Percentiles rank a stretch among this genome's conserved stretches.
Conservation (phyloP, 192 early-diverging fungal genomes). For the Pilobolus umbonatus region DNA sequence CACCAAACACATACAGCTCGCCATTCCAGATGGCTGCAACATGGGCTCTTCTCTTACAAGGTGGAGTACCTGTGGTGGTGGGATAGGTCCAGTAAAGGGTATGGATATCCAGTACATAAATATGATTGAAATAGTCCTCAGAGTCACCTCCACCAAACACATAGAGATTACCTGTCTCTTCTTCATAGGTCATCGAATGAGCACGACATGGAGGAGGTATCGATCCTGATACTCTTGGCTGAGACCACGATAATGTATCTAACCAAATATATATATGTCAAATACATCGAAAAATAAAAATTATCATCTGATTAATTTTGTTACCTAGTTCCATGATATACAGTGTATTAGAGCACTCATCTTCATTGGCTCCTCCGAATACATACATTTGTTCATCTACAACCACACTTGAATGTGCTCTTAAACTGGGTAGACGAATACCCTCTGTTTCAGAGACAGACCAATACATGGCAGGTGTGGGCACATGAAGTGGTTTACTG, state of each 20-base stretch:
- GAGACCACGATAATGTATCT: conserved; percentile 81
- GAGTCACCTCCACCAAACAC: conserved; percentile 90
- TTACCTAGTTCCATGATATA: conserved; percentile 74
- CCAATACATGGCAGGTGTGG: conserved; percentile 80
- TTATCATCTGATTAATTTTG: neutral
- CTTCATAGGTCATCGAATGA: conserved; percentile 68
- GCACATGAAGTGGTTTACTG: conserved; percentile 32
- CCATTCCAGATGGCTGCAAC: conserved; percentile 69
- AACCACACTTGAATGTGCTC: conserved; percentile 73
- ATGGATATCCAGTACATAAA: conserved; percentile 75
- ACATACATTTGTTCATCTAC: conserved; percentile 74
- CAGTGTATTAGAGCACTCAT: conserved; percentile 64
- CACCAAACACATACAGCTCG: conserved; percentile 75
- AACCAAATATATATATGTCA: conserved; percentile 12
- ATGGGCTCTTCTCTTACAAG: conserved; percentile 74
- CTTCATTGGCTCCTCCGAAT: conserved; percentile 81
- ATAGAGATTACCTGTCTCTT: conserved; percentile 50
- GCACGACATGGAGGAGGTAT: conserved; percentile 79
- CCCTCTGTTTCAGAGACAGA: conserved; percentile 53
- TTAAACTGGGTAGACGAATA: conserved; percentile 57
- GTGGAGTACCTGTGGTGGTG: conserved; percentile 43
- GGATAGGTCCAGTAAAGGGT: conserved; percentile 64
- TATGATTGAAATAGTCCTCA: conserved; percentile 70
- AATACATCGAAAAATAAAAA: neutral
- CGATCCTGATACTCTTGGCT: conserved; percentile 62